A percentile compares a stretch with the other conserved stretches of the same genome.
Evolutionary conservation across 306 rosid genomes (phyloP).

Genomic region (Mimosa pudica): DNA sequence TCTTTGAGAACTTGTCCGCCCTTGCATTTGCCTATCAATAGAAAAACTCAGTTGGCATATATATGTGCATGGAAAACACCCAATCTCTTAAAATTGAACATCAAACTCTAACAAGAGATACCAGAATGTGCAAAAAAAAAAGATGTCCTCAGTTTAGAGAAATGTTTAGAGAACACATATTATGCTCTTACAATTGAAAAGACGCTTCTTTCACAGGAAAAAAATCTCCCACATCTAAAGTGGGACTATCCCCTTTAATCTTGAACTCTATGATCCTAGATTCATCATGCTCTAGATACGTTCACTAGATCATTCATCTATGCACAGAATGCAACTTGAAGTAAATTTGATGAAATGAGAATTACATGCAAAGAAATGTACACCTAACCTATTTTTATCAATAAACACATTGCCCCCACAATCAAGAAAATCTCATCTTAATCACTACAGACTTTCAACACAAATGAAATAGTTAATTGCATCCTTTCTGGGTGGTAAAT

Average conservation of each 20-base stretch:
- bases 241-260: background rate
- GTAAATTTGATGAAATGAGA: slow-evolving; percentile 19
- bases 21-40: slow-evolving; percentile 53
- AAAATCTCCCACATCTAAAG: slow-evolving; percentile 8
- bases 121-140: slow-evolving; percentile 15
- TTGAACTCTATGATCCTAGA: background rate
- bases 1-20: slow-evolving; percentile 44
- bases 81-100: slow-evolving; percentile 20
- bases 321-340: background rate
- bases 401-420: background rate
- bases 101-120: slow-evolving; percentile 19
- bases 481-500: background rate
- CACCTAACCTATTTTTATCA: background rate
- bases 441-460: background rate
- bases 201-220: background rate
- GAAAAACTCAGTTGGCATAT: slow-evolving; percentile 14
- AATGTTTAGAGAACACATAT: background rate
- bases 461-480: background rate
- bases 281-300: slow-evolving; percentile 7
- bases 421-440: background rate
- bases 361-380: slow-evolving; percentile 25
- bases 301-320: slow-evolving; percentile 16
- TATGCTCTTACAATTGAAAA: slow-evolving; percentile 4
- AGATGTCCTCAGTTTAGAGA: background rate
- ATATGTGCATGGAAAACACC: slow-evolving; percentile 28